These are phyloP conservation scores for Pythium sp. DNA, from an alignment of 352 stramenopile species.

Conservation along the genomic window DNA sequence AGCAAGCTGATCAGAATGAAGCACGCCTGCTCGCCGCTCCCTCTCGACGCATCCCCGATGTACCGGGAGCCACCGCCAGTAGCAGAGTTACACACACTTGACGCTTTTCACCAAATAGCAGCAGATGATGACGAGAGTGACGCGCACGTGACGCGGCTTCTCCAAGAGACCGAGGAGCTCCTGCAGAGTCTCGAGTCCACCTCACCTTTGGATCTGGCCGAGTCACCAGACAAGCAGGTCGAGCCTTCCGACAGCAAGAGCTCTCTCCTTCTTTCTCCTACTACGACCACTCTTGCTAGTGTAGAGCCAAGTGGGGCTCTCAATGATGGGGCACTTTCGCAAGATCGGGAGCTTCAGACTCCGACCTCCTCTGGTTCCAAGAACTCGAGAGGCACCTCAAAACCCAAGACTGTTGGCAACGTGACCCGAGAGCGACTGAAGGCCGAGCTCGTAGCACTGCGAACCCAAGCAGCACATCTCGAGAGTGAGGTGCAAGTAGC, in stretches of 20 bases:
- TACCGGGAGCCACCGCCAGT: not conserved
- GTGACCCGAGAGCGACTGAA: not conserved
- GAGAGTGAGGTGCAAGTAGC: not conserved
- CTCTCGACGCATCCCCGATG: not conserved
- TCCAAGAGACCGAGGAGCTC: conserved; percentile 1
- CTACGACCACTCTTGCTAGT: not conserved
- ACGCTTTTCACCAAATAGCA: not conserved
- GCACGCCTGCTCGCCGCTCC: not conserved
- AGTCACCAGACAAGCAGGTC: not conserved
- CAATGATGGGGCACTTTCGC: not conserved
- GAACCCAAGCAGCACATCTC: not conserved
- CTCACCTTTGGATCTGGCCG: not conserved
- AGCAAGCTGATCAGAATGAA: too few relatives aligned
- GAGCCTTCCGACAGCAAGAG: not conserved
- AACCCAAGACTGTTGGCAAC: not conserved
- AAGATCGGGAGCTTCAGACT: not conserved
- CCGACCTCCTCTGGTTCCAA: not conserved
- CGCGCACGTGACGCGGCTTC: not conserved
- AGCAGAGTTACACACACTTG: not conserved
- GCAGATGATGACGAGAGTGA: not conserved
- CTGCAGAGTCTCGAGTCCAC: not conserved
- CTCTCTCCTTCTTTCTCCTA: not conserved
- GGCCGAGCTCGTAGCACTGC: not conserved
- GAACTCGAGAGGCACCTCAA: not conserved
- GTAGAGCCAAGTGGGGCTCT: not conserved